Base-by-base conservation (phyloP, 192 early-diverging fungal species). In the Gryganskiella cystojenkinii region DNA sequence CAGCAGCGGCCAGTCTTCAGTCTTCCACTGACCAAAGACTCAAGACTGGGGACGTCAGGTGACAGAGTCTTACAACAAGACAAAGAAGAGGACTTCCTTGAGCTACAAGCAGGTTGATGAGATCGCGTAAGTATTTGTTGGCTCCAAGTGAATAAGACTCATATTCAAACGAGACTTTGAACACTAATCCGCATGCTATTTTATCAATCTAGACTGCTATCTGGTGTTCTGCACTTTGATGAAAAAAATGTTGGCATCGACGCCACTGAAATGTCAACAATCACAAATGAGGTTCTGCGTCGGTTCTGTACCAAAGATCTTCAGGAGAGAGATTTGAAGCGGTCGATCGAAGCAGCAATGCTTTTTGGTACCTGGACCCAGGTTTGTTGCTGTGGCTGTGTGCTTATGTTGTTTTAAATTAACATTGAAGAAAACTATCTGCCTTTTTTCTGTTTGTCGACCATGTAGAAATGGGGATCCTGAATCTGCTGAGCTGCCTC, bases 91-190 rank as follows among this genome's bases (percentile, higher is more conserved):
- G 34, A 37, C 33, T 2, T 37, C n/a, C 20, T 37, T 56, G 33
- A 37, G 37, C 20, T 37, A 22, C 34, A 56, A 17, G 1, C 55
- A 56, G 22, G 55, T 56, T 22, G 34, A 56, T 56, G 55, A 56
- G 34, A 56, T 56, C 33, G 55, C 55, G 55, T 56, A 56, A 56
- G 55, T 56, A 8, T 35, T 56, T 56, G 28, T 56, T 56, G 28
- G 17, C 27, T 37, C 17, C 54, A 35, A 30, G 33, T 6, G 34
- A 56, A 34, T 24, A 31, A n/a, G 20, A 24, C 22, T 17, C 37
- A 33, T 10, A 24, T 56, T 35, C 20, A 56, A 37, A 37, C 55
- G 33, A 35, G 34, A 56, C 33, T 37, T 35, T 56, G 33, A 14
- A 22, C 31, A 37, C 55, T 13, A 30, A 30, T 53, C 27, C 27